Percentiles rank a stretch among this genome's conserved stretches.
These are phyloP conservation scores for Aspergillus cavernicola DNA, from an alignment of 495 filamentous ascomycete species.

Conservation along the genomic window DNA sequence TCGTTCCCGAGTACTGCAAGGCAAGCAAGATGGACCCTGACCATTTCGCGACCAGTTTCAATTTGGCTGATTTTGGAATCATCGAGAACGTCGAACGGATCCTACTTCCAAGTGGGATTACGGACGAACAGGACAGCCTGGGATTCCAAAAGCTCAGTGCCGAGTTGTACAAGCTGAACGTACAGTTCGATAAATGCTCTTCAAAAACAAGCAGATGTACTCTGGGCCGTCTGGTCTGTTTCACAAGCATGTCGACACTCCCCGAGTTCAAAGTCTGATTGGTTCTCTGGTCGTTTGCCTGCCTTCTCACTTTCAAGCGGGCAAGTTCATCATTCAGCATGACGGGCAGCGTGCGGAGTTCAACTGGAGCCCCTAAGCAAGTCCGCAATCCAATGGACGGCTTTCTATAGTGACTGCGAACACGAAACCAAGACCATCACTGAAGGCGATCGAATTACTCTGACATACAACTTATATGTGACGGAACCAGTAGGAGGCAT, in stretches of 20 bases:
- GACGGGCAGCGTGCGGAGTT: slow-evolving; percentile 25
- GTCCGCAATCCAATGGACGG: slow-evolving; percentile 47
- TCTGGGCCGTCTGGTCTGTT: slow-evolving; percentile 50
- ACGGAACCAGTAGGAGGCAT: slow-evolving; percentile 1
- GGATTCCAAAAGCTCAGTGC: slow-evolving; percentile 24
- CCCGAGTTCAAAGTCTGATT: slow-evolving; percentile 42
- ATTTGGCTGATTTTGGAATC: slow-evolving; percentile 49
- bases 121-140: neutral
- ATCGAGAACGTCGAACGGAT: slow-evolving; percentile 44
- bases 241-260: slow-evolving; percentile 53
- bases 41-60: slow-evolving; percentile 45
- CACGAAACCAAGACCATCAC: slow-evolving; percentile 53
- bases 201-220: slow-evolving; percentile 43
- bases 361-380: slow-evolving; percentile 36
- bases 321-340: slow-evolving; percentile 22
- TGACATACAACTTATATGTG: slow-evolving; percentile 58
- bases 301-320: slow-evolving; percentile 39
- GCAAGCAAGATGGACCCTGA: slow-evolving; percentile 45
- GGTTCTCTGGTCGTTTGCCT: slow-evolving; percentile 54
- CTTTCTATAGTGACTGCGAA: slow-evolving; percentile 60
- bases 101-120: slow-evolving; percentile 37
- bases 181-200: slow-evolving; percentile 26
- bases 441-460: slow-evolving; percentile 48
- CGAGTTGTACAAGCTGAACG: slow-evolving; percentile 57
- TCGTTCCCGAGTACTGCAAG: slow-evolving; percentile 47